phyloP scores from a whole-genome alignment of 1,139 yeast species.

The Spathaspora sp. region DNA sequence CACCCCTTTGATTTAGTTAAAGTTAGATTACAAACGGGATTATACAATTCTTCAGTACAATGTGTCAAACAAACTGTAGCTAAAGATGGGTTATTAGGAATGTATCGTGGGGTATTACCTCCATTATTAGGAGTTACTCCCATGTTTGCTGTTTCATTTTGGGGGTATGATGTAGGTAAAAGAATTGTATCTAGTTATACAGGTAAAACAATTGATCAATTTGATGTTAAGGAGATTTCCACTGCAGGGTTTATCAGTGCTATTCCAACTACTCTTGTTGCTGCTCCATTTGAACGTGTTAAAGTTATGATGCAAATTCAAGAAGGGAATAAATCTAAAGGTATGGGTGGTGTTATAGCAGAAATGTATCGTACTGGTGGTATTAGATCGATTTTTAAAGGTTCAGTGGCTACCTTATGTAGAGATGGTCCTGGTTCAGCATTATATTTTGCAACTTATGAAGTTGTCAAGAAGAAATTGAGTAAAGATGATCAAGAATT shows the following conservation, averaged over 20 bases:
- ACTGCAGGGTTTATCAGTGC: slow-evolving; percentile 97
- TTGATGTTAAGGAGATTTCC: slow-evolving; percentile 71
- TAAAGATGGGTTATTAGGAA: slow-evolving; percentile 72
- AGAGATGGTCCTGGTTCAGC: slow-evolving; percentile 99
- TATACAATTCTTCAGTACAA: slow-evolving; percentile 57
- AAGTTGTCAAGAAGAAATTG: slow-evolving; percentile 64
- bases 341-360: slow-evolving; percentile 60
- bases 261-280: slow-evolving; percentile 89
- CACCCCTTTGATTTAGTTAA: slow-evolving; percentile 95
- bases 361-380: slow-evolving; percentile 84
- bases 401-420: slow-evolving; percentile 87
- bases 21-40: slow-evolving; percentile 84
- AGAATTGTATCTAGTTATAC: slow-evolving; percentile 54
- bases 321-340: slow-evolving; percentile 50
- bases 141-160: slow-evolving; percentile 95
- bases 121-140: slow-evolving; percentile 96
- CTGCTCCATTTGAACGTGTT: slow-evolving; percentile 96
- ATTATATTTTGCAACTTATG: slow-evolving; percentile 92
- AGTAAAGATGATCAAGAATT: slow-evolving; percentile 57
- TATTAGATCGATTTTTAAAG: slow-evolving; percentile 79
- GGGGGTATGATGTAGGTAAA: slow-evolving; percentile 97
- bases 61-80: slow-evolving; percentile 71
- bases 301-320: slow-evolving; percentile 91
- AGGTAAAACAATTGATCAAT: slow-evolving; percentile 40
- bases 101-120: slow-evolving; percentile 85